phyloP scores from a whole-genome alignment of 179 eudicot species.

The Drosera spatulata region DNA sequence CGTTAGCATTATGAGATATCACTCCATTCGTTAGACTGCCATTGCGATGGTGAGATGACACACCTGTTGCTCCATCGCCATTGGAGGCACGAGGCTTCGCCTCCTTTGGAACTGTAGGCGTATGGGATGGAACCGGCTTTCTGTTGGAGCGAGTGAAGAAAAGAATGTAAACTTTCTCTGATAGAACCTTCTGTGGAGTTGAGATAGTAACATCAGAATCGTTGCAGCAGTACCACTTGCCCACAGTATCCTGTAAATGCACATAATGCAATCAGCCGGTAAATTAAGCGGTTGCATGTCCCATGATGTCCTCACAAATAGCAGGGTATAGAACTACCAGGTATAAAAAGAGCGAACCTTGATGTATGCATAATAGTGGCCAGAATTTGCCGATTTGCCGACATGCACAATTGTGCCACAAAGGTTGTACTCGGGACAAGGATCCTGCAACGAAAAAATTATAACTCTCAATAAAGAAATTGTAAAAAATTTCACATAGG shows the following conservation, averaged over 20 bases:
- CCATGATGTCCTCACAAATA: neutral
- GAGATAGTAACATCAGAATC: constrained; percentile 71
- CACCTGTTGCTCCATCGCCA: too few relatives aligned
- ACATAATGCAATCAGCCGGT: constrained; percentile 8
- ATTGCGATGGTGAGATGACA: too few relatives aligned
- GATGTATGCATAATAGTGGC: constrained; percentile 93
- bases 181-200: constrained; percentile 65
- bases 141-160: constrained; percentile 79
- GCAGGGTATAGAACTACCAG: constrained; percentile 2
- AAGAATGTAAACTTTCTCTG: constrained; percentile 90
- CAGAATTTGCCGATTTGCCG: constrained; percentile 90
- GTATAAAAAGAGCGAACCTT: constrained; percentile 40
- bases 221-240: constrained; percentile 98
- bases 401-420: constrained; percentile 95
- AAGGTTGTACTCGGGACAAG: constrained; percentile 74
- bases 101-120: constrained; percentile 20
- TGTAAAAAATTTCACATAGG: neutral
- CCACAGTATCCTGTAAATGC: constrained; percentile 58
- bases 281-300: neutral
- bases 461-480: neutral
- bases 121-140: constrained; percentile 35
- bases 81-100: too few relatives aligned
- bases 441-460: constrained; percentile 53
- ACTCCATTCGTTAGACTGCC: too few relatives aligned
- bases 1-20: too few relatives aligned